Percentiles rank a stretch among this genome's conserved stretches.
phyloP scores from a whole-genome alignment of 495 filamentous ascomycete species.

The Lepidopterella palustris region DNA sequence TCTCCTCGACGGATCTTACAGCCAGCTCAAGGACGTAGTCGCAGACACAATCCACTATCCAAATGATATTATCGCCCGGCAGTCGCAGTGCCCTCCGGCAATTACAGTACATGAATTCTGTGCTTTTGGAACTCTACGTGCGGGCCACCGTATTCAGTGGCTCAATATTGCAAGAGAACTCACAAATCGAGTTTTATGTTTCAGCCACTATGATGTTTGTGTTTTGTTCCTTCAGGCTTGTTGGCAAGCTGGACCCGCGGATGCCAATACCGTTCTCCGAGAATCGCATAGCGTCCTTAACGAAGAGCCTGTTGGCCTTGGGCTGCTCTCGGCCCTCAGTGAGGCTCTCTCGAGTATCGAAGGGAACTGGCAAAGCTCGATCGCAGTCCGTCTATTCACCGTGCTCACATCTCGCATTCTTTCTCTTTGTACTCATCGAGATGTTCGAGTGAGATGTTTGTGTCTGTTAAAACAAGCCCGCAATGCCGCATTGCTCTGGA shows the following conservation, averaged over 20 bases:
- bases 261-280: constrained; percentile 23
- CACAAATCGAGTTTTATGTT: constrained; percentile 41
- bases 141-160: constrained; percentile 48
- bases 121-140: constrained; percentile 43
- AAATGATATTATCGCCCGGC: constrained; percentile 18
- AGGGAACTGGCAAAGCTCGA: constrained; percentile 47
- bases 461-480: background rate
- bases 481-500: background rate
- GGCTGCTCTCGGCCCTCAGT: constrained; percentile 23
- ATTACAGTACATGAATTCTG: constrained; percentile 49
- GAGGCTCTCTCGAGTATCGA: constrained; percentile 32
- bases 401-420: constrained; percentile 36
- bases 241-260: constrained; percentile 43
- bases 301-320: background rate
- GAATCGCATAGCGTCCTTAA: background rate
- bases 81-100: constrained; percentile 37
- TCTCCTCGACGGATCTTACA: background rate
- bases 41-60: background rate
- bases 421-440: constrained; percentile 21
- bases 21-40: background rate
- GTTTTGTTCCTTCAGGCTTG: constrained; percentile 46
- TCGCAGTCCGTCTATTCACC: constrained; percentile 39
- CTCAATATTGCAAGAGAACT: constrained; percentile 50
- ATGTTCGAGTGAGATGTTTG: background rate
- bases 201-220: constrained; percentile 42